Conservation (phyloP, 2,329 filamentous ascomycete genomes). For the Ophiostoma sp. region DNA sequence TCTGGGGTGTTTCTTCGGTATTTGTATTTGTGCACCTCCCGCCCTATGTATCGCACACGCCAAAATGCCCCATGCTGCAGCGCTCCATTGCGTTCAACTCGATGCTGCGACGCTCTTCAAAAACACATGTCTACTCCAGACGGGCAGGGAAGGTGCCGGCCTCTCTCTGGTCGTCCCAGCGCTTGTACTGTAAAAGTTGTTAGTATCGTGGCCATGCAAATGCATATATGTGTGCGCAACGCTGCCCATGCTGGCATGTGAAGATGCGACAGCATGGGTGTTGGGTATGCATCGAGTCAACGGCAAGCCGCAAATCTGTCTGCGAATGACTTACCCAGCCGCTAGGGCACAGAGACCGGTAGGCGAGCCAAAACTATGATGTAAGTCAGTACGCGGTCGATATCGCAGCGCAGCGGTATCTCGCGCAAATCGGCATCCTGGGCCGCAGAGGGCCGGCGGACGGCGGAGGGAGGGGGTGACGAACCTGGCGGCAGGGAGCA, state of each 20-base stretch:
- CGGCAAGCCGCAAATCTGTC: background rate
- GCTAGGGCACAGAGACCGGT: slow-evolving; percentile 95
- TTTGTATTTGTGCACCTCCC: slow-evolving; percentile 22
- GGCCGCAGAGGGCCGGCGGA: background rate
- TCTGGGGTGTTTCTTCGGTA: slow-evolving; percentile 16
- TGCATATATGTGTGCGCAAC: background rate
- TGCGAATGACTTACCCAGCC: slow-evolving; percentile 49
- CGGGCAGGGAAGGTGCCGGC: slow-evolving; percentile 63
- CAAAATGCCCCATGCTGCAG: background rate
- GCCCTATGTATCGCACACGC: slow-evolving; percentile 15
- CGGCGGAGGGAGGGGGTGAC: slow-evolving; percentile 22
- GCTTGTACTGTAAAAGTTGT: slow-evolving; percentile 52
- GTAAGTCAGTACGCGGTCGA: background rate
- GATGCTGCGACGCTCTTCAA: background rate
- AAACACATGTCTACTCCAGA: slow-evolving; percentile 46
- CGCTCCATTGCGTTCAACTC: slow-evolving; percentile 9
- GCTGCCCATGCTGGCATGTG: background rate
- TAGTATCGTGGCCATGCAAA: background rate
- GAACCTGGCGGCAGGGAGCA: slow-evolving; percentile 91
- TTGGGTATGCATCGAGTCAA: background rate
- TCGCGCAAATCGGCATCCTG: slow-evolving; percentile 5
- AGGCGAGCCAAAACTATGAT: slow-evolving; percentile 84
- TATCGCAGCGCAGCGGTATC: slow-evolving; percentile 7
- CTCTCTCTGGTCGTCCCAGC: slow-evolving; percentile 95
- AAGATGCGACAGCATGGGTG: background rate